Evolutionary conservation across 805 yeast genomes (phyloP).

Genomic region (Torulaspora microellipsoides): DNA sequence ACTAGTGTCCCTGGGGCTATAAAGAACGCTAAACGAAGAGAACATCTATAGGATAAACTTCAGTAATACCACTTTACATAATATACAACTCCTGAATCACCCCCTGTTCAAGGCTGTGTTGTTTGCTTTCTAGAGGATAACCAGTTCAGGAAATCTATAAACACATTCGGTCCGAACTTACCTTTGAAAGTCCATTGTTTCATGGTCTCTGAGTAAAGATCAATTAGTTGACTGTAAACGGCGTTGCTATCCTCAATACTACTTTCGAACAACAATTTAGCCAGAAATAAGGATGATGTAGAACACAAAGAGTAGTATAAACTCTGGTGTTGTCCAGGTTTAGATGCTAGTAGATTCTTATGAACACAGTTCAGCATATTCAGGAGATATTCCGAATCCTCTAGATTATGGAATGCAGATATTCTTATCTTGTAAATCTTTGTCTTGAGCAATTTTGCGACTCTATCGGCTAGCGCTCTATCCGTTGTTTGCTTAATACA

Average conservation of each 20-base stretch:
- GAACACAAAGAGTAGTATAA: conserved; percentile 57
- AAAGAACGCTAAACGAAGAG: background rate
- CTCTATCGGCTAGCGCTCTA: conserved; percentile 64
- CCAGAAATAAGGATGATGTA: conserved; percentile 44
- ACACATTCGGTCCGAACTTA: conserved; percentile 38
- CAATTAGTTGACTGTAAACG: conserved; percentile 44
- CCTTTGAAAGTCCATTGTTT: conserved; percentile 51
- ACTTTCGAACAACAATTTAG: conserved; percentile 48
- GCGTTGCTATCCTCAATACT: conserved; percentile 31
- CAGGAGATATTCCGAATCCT: conserved; percentile 23
- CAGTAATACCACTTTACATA: background rate
- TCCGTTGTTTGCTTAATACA: conserved; percentile 67
- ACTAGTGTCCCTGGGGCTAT: no score
- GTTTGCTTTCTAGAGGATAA: conserved; percentile 46
- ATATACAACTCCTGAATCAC: conserved; percentile 1
- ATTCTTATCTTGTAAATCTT: conserved; percentile 50
- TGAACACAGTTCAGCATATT: conserved; percentile 42
- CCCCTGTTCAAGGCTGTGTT: conserved; percentile 1
- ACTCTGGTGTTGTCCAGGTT: conserved; percentile 37
- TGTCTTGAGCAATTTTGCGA: conserved; percentile 63
- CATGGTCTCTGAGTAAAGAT: conserved; percentile 52
- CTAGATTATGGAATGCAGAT: conserved; percentile 10
- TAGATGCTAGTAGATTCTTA: conserved; percentile 32
- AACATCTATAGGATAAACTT: background rate
- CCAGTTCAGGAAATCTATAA: conserved; percentile 81